Conservation (phyloP, 164 flowering plant genomes). For the Warburgia ugandensis region DNA sequence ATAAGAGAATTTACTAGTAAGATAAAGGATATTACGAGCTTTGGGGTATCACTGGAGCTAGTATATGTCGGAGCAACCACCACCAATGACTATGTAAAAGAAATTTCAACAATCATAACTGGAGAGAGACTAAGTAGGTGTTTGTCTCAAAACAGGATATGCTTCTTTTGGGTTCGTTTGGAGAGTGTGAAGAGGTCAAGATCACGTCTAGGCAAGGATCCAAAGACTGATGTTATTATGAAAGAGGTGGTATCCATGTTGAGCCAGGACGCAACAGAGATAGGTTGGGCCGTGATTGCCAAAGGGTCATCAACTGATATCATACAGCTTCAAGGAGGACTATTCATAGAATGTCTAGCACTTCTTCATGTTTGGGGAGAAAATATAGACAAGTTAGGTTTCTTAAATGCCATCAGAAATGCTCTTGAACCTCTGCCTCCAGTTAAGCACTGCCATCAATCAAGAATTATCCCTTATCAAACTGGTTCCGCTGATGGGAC, state of each 20-base stretch:
- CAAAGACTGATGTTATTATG: conserved; percentile 24
- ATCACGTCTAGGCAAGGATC: conserved; percentile 13
- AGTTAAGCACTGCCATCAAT: conserved; percentile 23
- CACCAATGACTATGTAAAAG: conserved; percentile 18
- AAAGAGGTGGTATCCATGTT: conserved; percentile 38
- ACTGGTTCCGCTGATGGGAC: conserved; percentile 19
- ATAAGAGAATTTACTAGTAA: conserved; percentile 37
- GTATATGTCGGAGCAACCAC: conserved; percentile 21
- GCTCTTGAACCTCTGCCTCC: conserved; percentile 25
- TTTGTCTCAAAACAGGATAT: conserved; percentile 24
- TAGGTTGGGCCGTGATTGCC: conserved; percentile 29
- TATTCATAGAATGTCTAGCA: conserved; percentile 28
- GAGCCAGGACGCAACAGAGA: conserved; percentile 13
- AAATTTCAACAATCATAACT: conserved; percentile 24
- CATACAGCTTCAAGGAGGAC: conserved; percentile 27
- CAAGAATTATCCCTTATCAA: conserved; percentile 12
- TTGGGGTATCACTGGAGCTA: conserved; percentile 40
- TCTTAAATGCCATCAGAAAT: conserved; percentile 37
- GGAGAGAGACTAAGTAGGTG: conserved; percentile 22
- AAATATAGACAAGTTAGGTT: conserved; percentile 29
- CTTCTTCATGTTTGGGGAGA: conserved; percentile 32
- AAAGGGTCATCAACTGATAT: conserved; percentile 28
- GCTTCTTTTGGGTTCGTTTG: conserved; percentile 60
- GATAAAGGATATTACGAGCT: conserved; percentile 24
- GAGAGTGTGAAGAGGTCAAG: conserved; percentile 52